Evolutionary conservation across 2,329 filamentous ascomycete genomes (phyloP).

Genomic region (Fusarium caatingaense): DNA sequence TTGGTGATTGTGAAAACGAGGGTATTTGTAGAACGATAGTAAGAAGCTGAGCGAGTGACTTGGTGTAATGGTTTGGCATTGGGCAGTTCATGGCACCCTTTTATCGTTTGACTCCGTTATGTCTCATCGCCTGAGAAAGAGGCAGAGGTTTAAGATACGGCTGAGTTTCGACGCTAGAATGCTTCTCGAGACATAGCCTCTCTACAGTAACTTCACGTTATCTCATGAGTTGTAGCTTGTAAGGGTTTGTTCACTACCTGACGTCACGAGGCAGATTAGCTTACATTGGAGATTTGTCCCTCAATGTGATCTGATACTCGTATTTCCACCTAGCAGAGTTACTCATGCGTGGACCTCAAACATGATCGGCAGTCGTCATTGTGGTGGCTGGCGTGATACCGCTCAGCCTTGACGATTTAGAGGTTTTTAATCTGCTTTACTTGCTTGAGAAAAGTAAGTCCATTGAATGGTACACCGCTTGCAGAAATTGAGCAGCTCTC

Average conservation of each 20-base stretch:
- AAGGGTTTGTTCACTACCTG: not conserved
- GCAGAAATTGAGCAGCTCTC: not conserved
- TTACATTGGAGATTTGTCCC: not conserved
- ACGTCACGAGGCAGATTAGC: not conserved
- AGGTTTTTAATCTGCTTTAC: not conserved
- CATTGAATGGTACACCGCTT: not conserved
- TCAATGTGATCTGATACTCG: not conserved
- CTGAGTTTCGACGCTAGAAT: not conserved
- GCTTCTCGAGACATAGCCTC: not conserved
- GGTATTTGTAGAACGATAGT: not conserved
- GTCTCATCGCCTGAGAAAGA: fast-evolving
- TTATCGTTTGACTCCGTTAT: not conserved
- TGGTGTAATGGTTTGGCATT: not conserved
- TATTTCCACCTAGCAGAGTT: not conserved
- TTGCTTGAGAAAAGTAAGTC: not conserved
- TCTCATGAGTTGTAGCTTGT: not conserved
- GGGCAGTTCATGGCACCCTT: not conserved
- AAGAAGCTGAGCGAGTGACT: not conserved
- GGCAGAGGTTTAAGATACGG: not conserved
- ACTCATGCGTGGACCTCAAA: not conserved
- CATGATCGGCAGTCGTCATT: conserved; percentile 24
- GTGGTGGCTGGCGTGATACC: conserved; percentile 34
- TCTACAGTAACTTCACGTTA: not conserved
- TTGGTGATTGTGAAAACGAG: not conserved
- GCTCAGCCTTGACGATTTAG: conserved; percentile 14